Evolutionary conservation across 192 early-diverging fungal genomes (phyloP), one percentile per base, ranked within the genome.

Genomic region (Paraglomus brasilianum): DNA sequence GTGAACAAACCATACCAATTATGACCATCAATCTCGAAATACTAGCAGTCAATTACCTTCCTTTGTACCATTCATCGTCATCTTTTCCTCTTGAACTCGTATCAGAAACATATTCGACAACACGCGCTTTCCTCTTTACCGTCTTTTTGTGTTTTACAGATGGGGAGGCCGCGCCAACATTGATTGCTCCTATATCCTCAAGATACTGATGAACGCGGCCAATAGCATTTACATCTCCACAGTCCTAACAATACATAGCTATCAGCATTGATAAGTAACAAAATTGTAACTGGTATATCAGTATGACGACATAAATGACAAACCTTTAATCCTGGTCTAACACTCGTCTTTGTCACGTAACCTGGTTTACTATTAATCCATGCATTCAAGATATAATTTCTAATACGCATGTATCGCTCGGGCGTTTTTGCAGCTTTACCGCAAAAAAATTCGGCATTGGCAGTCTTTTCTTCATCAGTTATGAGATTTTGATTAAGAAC

Each of bases 141-240:
- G 49, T 77, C 75, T 15, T 69, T 62, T 22, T 66, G 59, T 19
- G 59, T 62, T 64, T 73, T 75, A 9, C 60, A 19, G 49, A 50
- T 62, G 10, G 38, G 78, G 75, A 14, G 77, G 79, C 77, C 60
- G 79, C 85, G 0, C 85, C 88, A 7, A 82, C 73, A 74, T 97
- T 97, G 74, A 97, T 96, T 6, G 82, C 85, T 8, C 88, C 87
- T 30, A 87, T 76, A 10, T 62, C 72, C 66, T 97, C 95, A 21
- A 97, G 78, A 78, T 89, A 97, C 15, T 82, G 64, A 71, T 96
- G 93, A 39, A 97, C 88, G 4, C 95, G 79, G 1, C 89, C 86
- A 22, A 97, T 94, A 6, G 94, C 94, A 72, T 97, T 95, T 19
- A 97, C 95, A 61, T 97, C 95, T 22, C 93, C 92, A 69, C 92